Conservation (phyloP, 1,284 basidiomycete genomes). For the Wallemia hederae region DNA sequence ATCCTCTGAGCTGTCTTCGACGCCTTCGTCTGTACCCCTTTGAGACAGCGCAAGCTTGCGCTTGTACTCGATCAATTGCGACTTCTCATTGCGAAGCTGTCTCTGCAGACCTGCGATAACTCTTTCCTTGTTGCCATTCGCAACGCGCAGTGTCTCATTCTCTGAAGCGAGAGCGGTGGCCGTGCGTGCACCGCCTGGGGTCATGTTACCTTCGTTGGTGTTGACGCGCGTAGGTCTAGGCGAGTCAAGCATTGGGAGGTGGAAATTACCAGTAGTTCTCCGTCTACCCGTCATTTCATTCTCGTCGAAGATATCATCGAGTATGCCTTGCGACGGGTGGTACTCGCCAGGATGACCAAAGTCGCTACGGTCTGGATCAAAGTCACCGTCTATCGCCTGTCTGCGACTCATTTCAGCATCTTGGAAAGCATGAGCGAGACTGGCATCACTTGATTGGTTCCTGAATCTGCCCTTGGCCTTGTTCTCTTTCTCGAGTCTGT, state of each 20-base stretch:
- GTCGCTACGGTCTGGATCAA: background rate
- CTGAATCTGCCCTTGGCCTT: conserved; percentile 46
- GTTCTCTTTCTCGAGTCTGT: conserved; percentile 16
- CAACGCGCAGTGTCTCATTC: background rate
- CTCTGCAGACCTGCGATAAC: conserved; percentile 50
- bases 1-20: conserved; percentile 12
- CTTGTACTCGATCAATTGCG: conserved; percentile 33
- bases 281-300: background rate
- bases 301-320: background rate
- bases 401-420: conserved; percentile 5
- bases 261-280: background rate
- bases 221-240: background rate
- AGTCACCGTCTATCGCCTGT: background rate
- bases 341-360: background rate
- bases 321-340: background rate
- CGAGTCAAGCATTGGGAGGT: background rate
- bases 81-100: conserved; percentile 46
- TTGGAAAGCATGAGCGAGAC: background rate
- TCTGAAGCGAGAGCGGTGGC: background rate
- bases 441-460: conserved; percentile 20
- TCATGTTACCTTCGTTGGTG: background rate
- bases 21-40: conserved; percentile 12
- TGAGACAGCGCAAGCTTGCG: conserved; percentile 19
- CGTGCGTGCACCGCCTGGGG: background rate
- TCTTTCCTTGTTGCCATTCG: conserved; percentile 13